These are phyloP conservation scores for Nemania diffusa DNA, from an alignment of 2,329 filamentous ascomycete genomes.

Conservation along the genomic window DNA sequence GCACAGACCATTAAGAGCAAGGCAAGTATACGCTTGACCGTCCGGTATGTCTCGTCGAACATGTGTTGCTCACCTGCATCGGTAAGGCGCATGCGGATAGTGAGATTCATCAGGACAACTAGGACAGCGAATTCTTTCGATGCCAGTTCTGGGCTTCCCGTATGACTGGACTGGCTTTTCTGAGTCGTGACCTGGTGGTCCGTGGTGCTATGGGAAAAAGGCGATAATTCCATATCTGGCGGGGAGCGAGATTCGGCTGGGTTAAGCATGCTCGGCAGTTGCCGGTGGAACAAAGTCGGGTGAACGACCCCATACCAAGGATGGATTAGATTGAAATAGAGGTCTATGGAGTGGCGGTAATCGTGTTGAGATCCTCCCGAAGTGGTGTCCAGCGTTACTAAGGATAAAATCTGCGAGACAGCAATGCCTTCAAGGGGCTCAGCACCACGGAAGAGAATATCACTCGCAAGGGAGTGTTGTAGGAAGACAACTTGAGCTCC, in stretches of 20 bases:
- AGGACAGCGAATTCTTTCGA: constrained; percentile 52
- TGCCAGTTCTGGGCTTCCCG: constrained; percentile 32
- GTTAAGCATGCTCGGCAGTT: constrained; percentile 43
- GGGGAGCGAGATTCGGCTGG: constrained; percentile 36
- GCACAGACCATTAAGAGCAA: constrained; percentile 51
- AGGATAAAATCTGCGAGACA: constrained; percentile 53
- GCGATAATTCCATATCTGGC: constrained; percentile 38
- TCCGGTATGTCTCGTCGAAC: constrained; percentile 54
- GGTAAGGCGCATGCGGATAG: constrained; percentile 53
- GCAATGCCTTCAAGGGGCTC: constrained; percentile 51
- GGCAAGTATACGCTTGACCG: constrained; percentile 53
- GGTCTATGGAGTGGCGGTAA: constrained; percentile 53
- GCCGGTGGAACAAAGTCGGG: constrained; percentile 52
- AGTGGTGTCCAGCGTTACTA: constrained; percentile 49
- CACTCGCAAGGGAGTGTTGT: constrained; percentile 43
- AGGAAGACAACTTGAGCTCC: constrained; percentile 46
- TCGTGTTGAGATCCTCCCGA: constrained; percentile 43
- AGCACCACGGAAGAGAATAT: constrained; percentile 43
- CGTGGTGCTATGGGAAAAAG: constrained; percentile 32
- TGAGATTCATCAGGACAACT: constrained; percentile 57
- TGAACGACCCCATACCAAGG: constrained; percentile 56
- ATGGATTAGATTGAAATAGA: constrained; percentile 56
- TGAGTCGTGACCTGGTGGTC: constrained; percentile 32
- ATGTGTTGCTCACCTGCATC: constrained; percentile 51
- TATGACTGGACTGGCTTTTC: constrained; percentile 24